phyloP scores from a whole-genome alignment of 2,329 filamentous ascomycete genomes.

The Colletotrichum agaves region DNA sequence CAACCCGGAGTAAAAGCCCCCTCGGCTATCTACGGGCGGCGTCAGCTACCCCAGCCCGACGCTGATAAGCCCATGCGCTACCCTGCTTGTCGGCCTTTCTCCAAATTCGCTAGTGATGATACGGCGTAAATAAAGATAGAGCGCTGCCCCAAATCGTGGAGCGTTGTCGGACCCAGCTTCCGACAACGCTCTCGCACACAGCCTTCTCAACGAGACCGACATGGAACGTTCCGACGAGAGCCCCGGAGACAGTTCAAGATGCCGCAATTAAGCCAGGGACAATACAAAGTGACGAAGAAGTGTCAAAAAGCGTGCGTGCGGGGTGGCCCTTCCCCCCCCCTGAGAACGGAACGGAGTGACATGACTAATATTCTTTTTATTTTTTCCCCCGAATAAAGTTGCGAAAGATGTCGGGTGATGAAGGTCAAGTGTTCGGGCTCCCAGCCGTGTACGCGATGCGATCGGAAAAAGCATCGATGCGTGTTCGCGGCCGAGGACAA shows the following conservation, averaged over 20 bases:
- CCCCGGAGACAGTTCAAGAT: slow-evolving; percentile 20
- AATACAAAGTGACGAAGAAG: slow-evolving; percentile 39
- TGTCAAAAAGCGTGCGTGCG: slow-evolving; percentile 38
- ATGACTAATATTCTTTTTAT: slow-evolving; percentile 16
- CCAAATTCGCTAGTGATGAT: background rate
- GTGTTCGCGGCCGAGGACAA: slow-evolving; percentile 39
- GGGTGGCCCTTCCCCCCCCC: no score
- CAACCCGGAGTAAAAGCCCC: background rate
- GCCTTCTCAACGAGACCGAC: background rate
- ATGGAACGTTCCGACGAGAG: slow-evolving; percentile 11
- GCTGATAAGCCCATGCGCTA: slow-evolving; percentile 30
- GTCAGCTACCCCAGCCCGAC: slow-evolving; percentile 19
- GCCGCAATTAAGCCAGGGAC: slow-evolving; percentile 35
- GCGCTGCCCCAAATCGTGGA: slow-evolving; percentile 5
- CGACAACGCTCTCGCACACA: background rate
- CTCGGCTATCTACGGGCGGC: slow-evolving; percentile 11
- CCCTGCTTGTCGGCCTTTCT: background rate
- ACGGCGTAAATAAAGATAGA: slow-evolving; percentile 19
- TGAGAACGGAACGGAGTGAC: background rate
- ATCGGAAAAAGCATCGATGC: slow-evolving; percentile 38
- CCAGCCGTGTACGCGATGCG: slow-evolving; percentile 40
- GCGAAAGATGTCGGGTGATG: slow-evolving; percentile 41
- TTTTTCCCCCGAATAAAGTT: slow-evolving; percentile 26
- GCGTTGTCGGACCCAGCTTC: slow-evolving; percentile 20
- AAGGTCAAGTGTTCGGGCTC: slow-evolving; percentile 42